These are phyloP conservation scores for Xanthoconium separans DNA, from an alignment of 1,284 basidiomycete genomes.

Conservation along the genomic window DNA sequence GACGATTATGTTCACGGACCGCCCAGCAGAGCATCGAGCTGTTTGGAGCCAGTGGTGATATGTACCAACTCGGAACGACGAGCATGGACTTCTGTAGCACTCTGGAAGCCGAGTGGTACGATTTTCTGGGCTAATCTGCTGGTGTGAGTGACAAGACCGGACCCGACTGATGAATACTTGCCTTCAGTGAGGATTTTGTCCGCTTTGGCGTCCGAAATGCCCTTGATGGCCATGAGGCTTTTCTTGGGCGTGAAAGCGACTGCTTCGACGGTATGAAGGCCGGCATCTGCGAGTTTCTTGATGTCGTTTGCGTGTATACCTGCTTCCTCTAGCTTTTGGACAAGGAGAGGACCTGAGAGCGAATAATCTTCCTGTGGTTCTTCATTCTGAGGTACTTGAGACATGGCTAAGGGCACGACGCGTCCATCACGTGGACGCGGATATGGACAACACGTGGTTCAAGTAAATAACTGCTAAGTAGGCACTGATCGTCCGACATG, in stretches of 20 bases:
- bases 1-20: constrained; percentile 49
- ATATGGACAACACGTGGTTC: neutral
- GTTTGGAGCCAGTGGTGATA: constrained; percentile 96
- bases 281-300: constrained; percentile 94
- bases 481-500: constrained; percentile 1
- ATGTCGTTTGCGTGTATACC: constrained; percentile 92
- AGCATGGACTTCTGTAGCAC: constrained; percentile 96
- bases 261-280: constrained; percentile 92
- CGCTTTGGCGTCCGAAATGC: constrained; percentile 96
- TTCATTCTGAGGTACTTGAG: constrained; percentile 48
- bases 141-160: constrained; percentile 6
- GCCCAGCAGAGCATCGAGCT: constrained; percentile 93
- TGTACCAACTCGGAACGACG: constrained; percentile 95
- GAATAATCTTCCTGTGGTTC: constrained; percentile 56
- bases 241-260: constrained; percentile 99
- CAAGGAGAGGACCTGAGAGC: constrained; percentile 76
- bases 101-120: constrained; percentile 97
- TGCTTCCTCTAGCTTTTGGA: constrained; percentile 85
- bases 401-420: constrained; percentile 33
- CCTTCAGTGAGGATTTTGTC: constrained; percentile 96
- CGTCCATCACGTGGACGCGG: constrained; percentile 35
- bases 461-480: neutral
- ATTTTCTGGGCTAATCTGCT: constrained; percentile 81
- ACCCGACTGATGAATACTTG: constrained; percentile 36
- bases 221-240: constrained; percentile 87